Evolutionary conservation across 305 asterid genomes (phyloP).

Genomic region (Solanum hybrid): DNA sequence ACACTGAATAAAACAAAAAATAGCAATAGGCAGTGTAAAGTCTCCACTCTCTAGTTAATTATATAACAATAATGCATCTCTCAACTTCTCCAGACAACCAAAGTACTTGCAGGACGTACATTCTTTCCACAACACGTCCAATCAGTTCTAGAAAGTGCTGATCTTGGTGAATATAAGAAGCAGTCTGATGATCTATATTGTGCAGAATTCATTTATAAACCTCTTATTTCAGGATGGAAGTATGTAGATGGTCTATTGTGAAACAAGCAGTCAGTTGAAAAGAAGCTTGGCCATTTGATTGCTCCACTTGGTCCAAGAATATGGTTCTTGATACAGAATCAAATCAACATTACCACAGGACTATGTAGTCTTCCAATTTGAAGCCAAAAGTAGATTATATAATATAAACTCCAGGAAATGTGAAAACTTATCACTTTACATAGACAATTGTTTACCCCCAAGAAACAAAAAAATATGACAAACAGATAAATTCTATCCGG

Average conservation of each 20-base stretch:
- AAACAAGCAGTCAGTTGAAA: neutral
- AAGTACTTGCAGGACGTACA: neutral
- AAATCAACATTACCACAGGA: neutral
- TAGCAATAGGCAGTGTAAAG: neutral
- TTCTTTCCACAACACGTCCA: neutral
- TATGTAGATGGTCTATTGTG: neutral
- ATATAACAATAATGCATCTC: neutral
- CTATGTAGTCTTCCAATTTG: neutral
- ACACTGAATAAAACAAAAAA: neutral
- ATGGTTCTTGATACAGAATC: neutral
- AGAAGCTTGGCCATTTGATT: neutral
- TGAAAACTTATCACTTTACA: neutral
- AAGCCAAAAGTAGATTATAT: neutral
- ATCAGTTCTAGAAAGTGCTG: neutral
- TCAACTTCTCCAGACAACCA: neutral
- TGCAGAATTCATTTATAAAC: neutral
- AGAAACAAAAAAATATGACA: neutral
- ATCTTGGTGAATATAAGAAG: neutral
- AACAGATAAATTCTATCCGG: neutral
- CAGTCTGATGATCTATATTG: neutral
- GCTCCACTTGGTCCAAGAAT: neutral
- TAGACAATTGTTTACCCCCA: neutral
- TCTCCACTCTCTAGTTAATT: neutral
- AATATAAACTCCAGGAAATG: neutral
- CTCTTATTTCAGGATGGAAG: neutral